These are phyloP conservation scores for Dispira simplex DNA, from an alignment of 192 early-diverging fungal genomes.

Conservation along the genomic window DNA sequence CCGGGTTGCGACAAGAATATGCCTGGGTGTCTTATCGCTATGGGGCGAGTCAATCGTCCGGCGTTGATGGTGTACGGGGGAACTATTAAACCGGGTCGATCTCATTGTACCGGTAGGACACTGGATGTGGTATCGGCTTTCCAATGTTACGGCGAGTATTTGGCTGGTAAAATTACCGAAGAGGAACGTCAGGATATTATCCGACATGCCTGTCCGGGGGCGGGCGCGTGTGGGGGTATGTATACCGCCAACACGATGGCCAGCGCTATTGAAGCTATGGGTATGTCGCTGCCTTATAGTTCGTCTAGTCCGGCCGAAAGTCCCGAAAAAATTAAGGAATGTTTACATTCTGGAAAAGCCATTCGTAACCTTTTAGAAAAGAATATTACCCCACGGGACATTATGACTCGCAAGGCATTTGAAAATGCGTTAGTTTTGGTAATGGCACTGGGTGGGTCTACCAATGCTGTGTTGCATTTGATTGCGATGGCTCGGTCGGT, in stretches of 20 bases:
- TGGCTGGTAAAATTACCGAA: constrained; percentile 82
- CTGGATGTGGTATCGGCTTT: constrained; percentile 96
- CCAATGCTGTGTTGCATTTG: constrained; percentile 94
- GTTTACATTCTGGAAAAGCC: constrained; percentile 61
- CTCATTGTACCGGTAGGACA: constrained; percentile 33
- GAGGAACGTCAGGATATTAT: constrained; percentile 64
- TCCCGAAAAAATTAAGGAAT: constrained; percentile 81
- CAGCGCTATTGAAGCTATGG: constrained; percentile 91
- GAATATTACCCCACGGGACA: constrained; percentile 89
- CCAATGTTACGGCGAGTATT: constrained; percentile 86
- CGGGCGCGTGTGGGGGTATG: constrained; percentile 99
- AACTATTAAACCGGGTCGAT: constrained; percentile 71
- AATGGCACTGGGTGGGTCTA: constrained; percentile 93
- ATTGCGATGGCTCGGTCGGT: constrained; percentile 77
- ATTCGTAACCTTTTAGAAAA: constrained; percentile 81
- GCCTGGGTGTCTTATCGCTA: constrained; percentile 95
- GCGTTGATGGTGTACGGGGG: constrained; percentile 98
- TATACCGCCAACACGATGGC: constrained; percentile 99
- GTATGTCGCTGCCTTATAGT: constrained; percentile 92
- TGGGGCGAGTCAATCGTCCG: constrained; percentile 90
- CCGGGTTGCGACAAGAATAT: constrained; percentile 97
- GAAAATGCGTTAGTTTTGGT: constrained; percentile 92
- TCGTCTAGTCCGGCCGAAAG: constrained; percentile 88
- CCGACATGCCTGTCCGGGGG: constrained; percentile 62
- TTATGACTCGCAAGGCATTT: constrained; percentile 90